Conservation (phyloP, 352 stramenopile species). For the Saprolegnia diclina region DNA sequence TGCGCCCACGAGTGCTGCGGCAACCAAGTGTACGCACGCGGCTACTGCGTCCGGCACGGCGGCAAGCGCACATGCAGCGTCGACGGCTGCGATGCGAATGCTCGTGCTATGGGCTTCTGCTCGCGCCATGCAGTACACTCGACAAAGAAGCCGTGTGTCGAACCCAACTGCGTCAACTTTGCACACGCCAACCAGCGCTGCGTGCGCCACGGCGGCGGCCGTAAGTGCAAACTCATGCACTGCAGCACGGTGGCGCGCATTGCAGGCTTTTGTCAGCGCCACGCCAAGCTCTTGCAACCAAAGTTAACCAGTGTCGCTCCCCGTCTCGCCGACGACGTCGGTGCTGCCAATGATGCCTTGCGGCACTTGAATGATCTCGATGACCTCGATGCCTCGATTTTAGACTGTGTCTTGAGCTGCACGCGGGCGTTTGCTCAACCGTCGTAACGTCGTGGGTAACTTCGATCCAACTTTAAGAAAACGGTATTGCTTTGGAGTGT, state of each 20-base stretch:
- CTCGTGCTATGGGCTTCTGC: slow-evolving; percentile 54
- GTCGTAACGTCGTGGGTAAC: not conserved
- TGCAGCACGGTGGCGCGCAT: not conserved
- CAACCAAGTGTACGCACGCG: slow-evolving; percentile 63
- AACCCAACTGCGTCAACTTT: slow-evolving; percentile 37
- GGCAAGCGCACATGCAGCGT: slow-evolving; percentile 58
- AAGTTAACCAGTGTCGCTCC: too few relatives aligned
- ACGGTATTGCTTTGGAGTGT: too few relatives aligned
- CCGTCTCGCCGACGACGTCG: too few relatives aligned
- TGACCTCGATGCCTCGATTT: not conserved
- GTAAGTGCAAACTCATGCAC: slow-evolving; percentile 9
- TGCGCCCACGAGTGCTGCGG: slow-evolving; percentile 35
- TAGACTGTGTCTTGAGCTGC: not conserved
- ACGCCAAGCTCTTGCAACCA: not conserved
- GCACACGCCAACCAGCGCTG: slow-evolving; percentile 17
- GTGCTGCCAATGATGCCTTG: not conserved
- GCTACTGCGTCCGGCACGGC: slow-evolving; percentile 70
- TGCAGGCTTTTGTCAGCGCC: not conserved
- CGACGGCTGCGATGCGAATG: slow-evolving; percentile 65
- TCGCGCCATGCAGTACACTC: slow-evolving; percentile 56
- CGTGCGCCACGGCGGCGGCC: slow-evolving; percentile 16
- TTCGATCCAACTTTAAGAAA: too few relatives aligned
- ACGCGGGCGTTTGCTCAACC: not conserved
- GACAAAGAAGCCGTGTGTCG: slow-evolving; percentile 33
- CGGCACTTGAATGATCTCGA: not conserved